phyloP scores from a whole-genome alignment of 306 rosid species.

The Fragaria vesca region DNA sequence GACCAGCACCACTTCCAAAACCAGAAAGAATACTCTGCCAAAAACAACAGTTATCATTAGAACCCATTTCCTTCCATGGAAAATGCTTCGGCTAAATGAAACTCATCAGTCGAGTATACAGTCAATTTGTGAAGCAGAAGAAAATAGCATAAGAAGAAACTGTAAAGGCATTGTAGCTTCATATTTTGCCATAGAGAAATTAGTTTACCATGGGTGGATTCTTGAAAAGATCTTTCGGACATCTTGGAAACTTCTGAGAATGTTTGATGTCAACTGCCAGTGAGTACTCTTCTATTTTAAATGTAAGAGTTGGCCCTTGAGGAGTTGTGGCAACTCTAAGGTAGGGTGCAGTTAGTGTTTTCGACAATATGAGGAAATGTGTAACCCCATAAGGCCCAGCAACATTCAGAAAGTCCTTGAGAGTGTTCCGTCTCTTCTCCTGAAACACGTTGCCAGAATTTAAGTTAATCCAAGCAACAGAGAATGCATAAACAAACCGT shows the following conservation, averaged over 20 bases:
- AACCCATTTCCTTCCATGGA: background rate
- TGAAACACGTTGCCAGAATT: slow-evolving; percentile 31
- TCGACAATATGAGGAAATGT: slow-evolving; percentile 89
- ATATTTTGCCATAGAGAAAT: slow-evolving; percentile 3
- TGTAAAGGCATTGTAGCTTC: background rate
- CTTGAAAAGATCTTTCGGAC: slow-evolving; percentile 87
- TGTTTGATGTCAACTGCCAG: slow-evolving; percentile 71
- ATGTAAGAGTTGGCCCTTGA: slow-evolving; percentile 92
- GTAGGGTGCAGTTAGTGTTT: slow-evolving; percentile 69
- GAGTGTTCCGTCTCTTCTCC: slow-evolving; percentile 89
- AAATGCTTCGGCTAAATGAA: background rate
- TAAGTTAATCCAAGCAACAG: slow-evolving; percentile 15
- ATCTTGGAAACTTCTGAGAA: slow-evolving; percentile 82
- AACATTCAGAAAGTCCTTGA: slow-evolving; percentile 82
- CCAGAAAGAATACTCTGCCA: slow-evolving; percentile 93
- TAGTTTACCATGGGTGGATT: slow-evolving; percentile 81
- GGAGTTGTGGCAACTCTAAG: slow-evolving; percentile 91
- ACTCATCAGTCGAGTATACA: background rate
- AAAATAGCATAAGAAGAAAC: background rate
- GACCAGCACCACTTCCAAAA: slow-evolving; percentile 40
- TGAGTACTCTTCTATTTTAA: slow-evolving; percentile 74
- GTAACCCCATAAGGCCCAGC: slow-evolving; percentile 98
- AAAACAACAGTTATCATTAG: slow-evolving; percentile 5
- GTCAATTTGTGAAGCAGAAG: background rate
- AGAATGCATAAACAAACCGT: background rate